Evolutionary conservation across 2,329 filamentous ascomycete species (phyloP).

Genomic region (Cladobotryum mycophilum): DNA sequence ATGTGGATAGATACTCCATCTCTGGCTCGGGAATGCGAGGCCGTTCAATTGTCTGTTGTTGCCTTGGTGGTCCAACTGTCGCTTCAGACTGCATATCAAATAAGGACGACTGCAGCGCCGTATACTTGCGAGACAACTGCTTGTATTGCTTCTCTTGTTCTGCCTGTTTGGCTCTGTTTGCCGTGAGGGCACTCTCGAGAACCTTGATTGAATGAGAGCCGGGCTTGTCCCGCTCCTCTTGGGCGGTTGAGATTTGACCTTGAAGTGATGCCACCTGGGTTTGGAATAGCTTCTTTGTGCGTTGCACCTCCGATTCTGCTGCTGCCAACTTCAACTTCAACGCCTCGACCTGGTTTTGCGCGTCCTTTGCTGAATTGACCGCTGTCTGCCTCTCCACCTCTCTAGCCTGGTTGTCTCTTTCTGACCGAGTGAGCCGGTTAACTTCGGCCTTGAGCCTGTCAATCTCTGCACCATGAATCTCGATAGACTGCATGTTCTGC

Average conservation of each 20-base stretch:
- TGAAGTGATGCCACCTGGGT: slow-evolving; percentile 44
- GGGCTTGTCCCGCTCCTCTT: slow-evolving; percentile 21
- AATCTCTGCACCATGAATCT: slow-evolving; percentile 55
- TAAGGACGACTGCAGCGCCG: slow-evolving; percentile 43
- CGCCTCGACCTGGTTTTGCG: slow-evolving; percentile 53
- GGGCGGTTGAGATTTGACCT: slow-evolving; percentile 36
- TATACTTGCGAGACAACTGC: slow-evolving; percentile 46
- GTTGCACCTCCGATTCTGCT: slow-evolving; percentile 41
- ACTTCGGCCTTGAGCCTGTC: slow-evolving; percentile 54
- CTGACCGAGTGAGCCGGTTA: slow-evolving; percentile 51
- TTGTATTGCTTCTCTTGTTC: slow-evolving; percentile 48
- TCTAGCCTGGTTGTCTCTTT: slow-evolving; percentile 58
- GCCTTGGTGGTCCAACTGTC: slow-evolving; percentile 10
- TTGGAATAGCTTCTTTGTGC: slow-evolving; percentile 38
- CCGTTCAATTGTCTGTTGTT: slow-evolving; percentile 15
- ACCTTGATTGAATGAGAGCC: slow-evolving; percentile 28
- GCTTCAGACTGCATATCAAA: slow-evolving; percentile 39
- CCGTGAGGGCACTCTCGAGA: slow-evolving; percentile 41
- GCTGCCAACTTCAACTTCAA: slow-evolving; percentile 52
- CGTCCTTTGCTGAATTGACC: slow-evolving; percentile 50
- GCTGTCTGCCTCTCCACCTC: slow-evolving; percentile 54
- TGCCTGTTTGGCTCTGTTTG: slow-evolving; percentile 47
- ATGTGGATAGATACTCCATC: slow-evolving; percentile 30
- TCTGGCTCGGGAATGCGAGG: slow-evolving; percentile 22
- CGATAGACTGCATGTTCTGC: slow-evolving; percentile 58